Evolutionary conservation across 306 rosid genomes (phyloP).

Genomic region (Gleditsia sinensis): DNA sequence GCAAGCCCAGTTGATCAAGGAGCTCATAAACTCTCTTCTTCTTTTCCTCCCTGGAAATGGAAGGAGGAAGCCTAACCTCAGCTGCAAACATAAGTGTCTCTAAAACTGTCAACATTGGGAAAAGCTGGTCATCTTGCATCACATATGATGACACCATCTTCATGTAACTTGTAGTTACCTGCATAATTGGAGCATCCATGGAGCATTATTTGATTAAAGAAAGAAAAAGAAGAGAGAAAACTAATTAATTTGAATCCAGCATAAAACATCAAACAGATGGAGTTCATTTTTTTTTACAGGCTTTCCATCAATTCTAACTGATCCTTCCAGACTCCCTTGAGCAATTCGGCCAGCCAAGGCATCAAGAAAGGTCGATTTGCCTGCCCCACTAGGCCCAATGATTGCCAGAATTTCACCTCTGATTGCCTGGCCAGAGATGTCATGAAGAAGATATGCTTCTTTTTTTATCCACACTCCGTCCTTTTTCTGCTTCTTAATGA

Average conservation of each 20-base stretch:
- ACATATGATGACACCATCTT: conserved; percentile 92
- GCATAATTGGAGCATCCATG: conserved; percentile 23
- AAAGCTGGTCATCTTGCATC: conserved; percentile 93
- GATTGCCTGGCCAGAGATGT: conserved; percentile 79
- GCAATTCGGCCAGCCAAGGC: conserved; percentile 87
- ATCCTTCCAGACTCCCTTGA: conserved; percentile 81
- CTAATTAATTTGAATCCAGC: not conserved
- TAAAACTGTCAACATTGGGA: conserved; percentile 83
- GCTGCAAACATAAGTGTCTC: conserved; percentile 94
- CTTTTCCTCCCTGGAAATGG: conserved; percentile 68
- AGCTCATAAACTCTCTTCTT: conserved; percentile 71
- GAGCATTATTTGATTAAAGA: conserved; percentile 1
- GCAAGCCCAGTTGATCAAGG: conserved; percentile 71
- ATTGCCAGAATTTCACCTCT: conserved; percentile 84
- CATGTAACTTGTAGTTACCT: conserved; percentile 90
- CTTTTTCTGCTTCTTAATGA: conserved; percentile 67
- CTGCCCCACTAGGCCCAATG: conserved; percentile 97
- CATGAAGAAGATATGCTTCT: conserved; percentile 76
- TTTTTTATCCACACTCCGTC: conserved; percentile 74
- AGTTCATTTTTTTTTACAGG: conserved; percentile 40
- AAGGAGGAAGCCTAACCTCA: conserved; percentile 87
- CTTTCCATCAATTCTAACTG: conserved; percentile 75
- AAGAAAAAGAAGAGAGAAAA: not conserved
- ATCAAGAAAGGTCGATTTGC: conserved; percentile 93
- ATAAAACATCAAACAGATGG: not conserved